Base-by-base conservation (phyloP, 2,329 filamentous ascomycete genomes). In the Cladosporium sphaerospermum region DNA sequence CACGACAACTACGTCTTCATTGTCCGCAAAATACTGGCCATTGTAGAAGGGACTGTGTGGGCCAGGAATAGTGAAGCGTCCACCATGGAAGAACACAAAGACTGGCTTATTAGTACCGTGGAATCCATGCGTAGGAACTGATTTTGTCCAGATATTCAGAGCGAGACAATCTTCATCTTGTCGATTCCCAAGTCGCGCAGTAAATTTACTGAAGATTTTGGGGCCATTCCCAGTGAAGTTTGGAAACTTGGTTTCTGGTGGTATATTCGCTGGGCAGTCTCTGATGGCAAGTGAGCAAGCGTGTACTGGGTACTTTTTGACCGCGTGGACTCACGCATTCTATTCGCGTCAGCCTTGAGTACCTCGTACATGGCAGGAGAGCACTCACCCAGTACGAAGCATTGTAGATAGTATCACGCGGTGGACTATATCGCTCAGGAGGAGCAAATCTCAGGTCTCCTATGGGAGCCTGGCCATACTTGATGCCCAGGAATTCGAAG, bases 71-170 rank as follows among this genome's bases (percentile, higher is more conserved):
- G 39, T 63, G 59, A 70, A 74, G 66, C 69, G 63, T 37, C 71
- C 72, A 33, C 73, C 72, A 54, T 75, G 68, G 50, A 75, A 65
- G 53, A 68, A 69, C 4, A 74, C 61, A 13, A 73, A 57, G 11
- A 75, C 68, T 2, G 71, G 67, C 36, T 53, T 48, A 13, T 39
- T 28, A n/a, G 16, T 8, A 34, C 40, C 46, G 11, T 51, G 37
- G 18, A 50, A 42, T 33, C 62, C 28, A 5, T 52, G 51, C 28
- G 59, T 46, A 5, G 56, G 14, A 58, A 56, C 11, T 58, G 41
- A 4, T 59, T 56, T 9, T 70, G 71, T 56, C 67, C 68, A 70
- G 13, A 70, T 57, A 45, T 71, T 70, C 28, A 71, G 39, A 10
- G 64, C 64, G 51, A 71, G 57, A 56, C 69, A 71, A 51, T 71